Evolutionary conservation across 306 rosid species (phyloP), one percentile per base, ranked within the genome.

Genomic region (Glycine tomentella): DNA sequence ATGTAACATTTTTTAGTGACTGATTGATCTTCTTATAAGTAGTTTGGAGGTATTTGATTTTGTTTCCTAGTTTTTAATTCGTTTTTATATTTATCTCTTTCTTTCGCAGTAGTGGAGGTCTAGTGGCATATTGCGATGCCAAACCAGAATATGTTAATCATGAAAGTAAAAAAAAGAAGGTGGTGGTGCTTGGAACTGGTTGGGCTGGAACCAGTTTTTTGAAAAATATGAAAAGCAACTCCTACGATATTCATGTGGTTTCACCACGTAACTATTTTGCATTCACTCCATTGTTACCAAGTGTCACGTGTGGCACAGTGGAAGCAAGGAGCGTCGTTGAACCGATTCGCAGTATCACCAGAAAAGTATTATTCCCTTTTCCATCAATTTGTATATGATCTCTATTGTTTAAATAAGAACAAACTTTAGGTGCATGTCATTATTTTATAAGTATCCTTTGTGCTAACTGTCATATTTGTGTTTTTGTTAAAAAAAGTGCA

Each of bases 231-330:
- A 91, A 86, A 16, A 72, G 48, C 73, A 66, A 91, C 5, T 73
- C 86, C 9, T 95, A 87, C 75, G 99, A 95, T 48, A 88, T 95
- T 81, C 92, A 91, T 59, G 92, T 95, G 72, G 89, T 95, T 62
- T 95, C 99, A 13, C 99, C 99, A 42, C 93, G 99, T 14, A 95
- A 95, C 84, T 95, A 90, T 79, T 95, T 95, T 87, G 94, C 98
- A 2, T 95, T 95, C 84, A 95, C 99, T 38, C 99, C 99, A 64
- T 67, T 95, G 87, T 79, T 95, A 15, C 99, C 99, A 15, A 95
- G 98, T 78, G 97, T 95, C 36, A 95, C 99, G 4, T 82, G 90
- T 79, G 99, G 99, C 69, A 89, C 98, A 0, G 98, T 95, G 42
- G 99, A 95, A 85, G 90, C 96, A 65, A 91, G 98, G 8, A 95